phyloP scores from a whole-genome alignment of 768 basidiomycete species.

The Rhizopogon vesiculosus region DNA sequence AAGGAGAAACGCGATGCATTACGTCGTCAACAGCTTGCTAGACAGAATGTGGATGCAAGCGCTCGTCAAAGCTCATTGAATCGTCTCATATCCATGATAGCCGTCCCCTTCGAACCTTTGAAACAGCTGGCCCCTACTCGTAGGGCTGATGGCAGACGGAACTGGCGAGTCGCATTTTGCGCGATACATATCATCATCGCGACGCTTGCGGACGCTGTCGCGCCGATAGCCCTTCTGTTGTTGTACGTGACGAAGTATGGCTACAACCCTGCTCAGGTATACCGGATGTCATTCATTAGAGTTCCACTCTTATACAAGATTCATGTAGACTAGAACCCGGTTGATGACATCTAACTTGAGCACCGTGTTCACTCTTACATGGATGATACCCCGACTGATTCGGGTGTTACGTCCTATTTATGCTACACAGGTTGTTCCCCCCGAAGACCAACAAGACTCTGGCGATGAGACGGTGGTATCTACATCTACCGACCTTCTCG shows the following conservation, averaged over 20 bases:
- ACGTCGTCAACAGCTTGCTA: slow-evolving; percentile 9
- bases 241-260: slow-evolving; percentile 20
- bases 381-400: slow-evolving; percentile 18
- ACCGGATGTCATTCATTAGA: background rate
- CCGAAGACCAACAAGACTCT: background rate
- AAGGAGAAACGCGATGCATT: slow-evolving; percentile 17
- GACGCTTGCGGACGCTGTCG: slow-evolving; percentile 10
- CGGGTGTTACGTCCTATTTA: slow-evolving; percentile 24
- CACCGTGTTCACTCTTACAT: slow-evolving; percentile 12
- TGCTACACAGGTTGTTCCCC: background rate
- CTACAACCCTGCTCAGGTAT: slow-evolving; percentile 23
- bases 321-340: slow-evolving; percentile 21
- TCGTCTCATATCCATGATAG: background rate
- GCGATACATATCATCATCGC: slow-evolving; percentile 19
- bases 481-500: slow-evolving; percentile 21
- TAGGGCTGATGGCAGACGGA: slow-evolving; percentile 13
- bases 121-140: slow-evolving; percentile 16
- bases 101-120: slow-evolving; percentile 22
- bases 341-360: slow-evolving; percentile 14
- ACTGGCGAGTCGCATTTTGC: slow-evolving; percentile 28
- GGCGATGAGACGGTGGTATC: background rate
- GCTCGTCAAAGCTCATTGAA: background rate
- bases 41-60: no score
- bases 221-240: slow-evolving; percentile 13
- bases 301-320: background rate